Evolutionary conservation across 148 eudicot genomes (phyloP).

Genomic region (Persicaria maculosa): DNA sequence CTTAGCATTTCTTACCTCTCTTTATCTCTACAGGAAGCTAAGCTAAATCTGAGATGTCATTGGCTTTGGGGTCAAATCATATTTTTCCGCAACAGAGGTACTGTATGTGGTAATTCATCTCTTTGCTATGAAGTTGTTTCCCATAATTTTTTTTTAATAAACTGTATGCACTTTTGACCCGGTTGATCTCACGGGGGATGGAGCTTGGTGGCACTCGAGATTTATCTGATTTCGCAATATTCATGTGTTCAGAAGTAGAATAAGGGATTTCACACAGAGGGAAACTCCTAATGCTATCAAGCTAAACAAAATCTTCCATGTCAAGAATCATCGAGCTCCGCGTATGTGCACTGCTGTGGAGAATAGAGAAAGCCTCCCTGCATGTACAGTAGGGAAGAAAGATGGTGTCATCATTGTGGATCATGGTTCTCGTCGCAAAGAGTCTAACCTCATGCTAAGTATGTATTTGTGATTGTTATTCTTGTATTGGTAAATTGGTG

Average conservation of each 20-base stretch:
- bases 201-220: too few relatives aligned
- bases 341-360: neutral
- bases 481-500: neutral
- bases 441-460: conserved; percentile 89
- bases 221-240: neutral
- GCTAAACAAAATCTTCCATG: neutral
- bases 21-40: neutral
- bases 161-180: neutral
- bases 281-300: neutral
- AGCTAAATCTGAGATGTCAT: neutral
- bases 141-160: neutral
- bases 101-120: neutral
- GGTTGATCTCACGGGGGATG: too few relatives aligned
- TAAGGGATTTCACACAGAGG: neutral
- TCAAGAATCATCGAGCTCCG: neutral
- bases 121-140: neutral
- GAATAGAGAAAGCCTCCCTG: neutral
- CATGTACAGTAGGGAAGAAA: conserved; percentile 31
- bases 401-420: conserved; percentile 88
- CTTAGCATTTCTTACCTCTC: neutral
- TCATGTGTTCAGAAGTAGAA: conserved; percentile 5
- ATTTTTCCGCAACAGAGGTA: conserved; percentile 2
- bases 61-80: neutral
- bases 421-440: conserved; percentile 89
- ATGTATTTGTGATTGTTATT: conserved; percentile 14